These are phyloP conservation scores for Tetrapisispora phaffii DNA, from an alignment of 805 yeast species.

Conservation along the genomic window DNA sequence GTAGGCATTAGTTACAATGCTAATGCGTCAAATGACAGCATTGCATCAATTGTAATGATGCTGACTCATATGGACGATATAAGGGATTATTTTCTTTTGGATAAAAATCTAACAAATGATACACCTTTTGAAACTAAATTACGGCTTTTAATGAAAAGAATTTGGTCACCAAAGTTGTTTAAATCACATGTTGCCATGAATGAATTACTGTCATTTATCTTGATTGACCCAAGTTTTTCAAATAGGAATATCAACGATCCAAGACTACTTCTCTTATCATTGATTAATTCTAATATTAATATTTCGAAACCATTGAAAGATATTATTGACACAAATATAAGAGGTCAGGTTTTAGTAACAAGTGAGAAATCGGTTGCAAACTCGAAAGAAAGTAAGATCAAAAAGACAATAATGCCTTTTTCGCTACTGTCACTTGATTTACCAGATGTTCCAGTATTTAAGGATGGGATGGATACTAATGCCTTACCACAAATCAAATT, in stretches of 20 bases:
- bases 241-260: constrained; percentile 36
- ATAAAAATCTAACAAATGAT: constrained; percentile 6
- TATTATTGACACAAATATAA: constrained; percentile 35
- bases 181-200: constrained; percentile 58
- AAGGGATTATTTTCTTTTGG: constrained; percentile 37
- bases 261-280: constrained; percentile 48
- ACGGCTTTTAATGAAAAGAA: constrained; percentile 40
- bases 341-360: constrained; percentile 37
- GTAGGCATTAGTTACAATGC: constrained; percentile 48
- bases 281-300: constrained; percentile 40
- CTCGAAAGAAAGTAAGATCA: constrained; percentile 5
- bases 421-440: constrained; percentile 43
- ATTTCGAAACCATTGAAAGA: constrained; percentile 22
- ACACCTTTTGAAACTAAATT: constrained; percentile 36
- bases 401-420: constrained; percentile 13
- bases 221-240: constrained; percentile 12
- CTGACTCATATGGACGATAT: constrained; percentile 45
- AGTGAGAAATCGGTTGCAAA: constrained; percentile 7
- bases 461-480: constrained; percentile 36
- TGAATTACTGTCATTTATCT: constrained; percentile 44
- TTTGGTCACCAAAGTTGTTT: constrained; percentile 56
- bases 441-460: constrained; percentile 49
- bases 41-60: constrained; percentile 48
- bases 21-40: constrained; percentile 36
- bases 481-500: constrained; percentile 46